Evolutionary conservation across 306 rosid species (phyloP), one percentile per base, ranked within the genome.

Genomic region (Pterocarpus macrocarpus): DNA sequence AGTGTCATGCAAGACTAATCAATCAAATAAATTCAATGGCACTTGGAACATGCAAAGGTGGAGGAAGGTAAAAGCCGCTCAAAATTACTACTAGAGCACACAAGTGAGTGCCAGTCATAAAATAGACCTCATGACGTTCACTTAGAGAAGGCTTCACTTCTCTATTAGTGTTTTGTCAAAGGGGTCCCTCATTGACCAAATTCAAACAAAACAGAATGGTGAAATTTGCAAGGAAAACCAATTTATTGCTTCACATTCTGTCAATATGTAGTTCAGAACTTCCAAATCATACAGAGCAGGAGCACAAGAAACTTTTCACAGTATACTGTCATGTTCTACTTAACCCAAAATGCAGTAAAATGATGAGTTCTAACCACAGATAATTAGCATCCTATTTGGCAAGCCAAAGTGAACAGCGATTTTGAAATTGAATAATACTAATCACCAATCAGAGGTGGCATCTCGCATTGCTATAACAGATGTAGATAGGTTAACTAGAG

Each of bases 51-150:
- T 22, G 79, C 43, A 22, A 43, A 17, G 50, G 12, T 7, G 50
- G 50, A 44, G 50, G 36, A n/a, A 53, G 38, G 47, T 5, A 73
- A 56, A 58, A 73, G n/a, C n/a, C 55, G 1, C 45, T 41, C 1
- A 41, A 41, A 41, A 49, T 49, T 49, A 49, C 5, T 49, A 11
- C 55, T 55, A 22, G 33, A 81, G 55, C 69, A 64, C 50, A 63
- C 1, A 55, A 64, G 64, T 30, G 33, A 45, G 68, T 44, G n/a
- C 62, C 76, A 69, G 66, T 15, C 61, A 56, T 69, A 43, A 55
- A 72, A 35, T n/a, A 49, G 11, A 64, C 33, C 78, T 17, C 7
- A 41, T 41, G 45, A 41, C 45, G 39, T 3, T 44, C 12, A 44
- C 12, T 47, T 8, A 47, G 53, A 47, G 53, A 47, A 47, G 53